These are phyloP conservation scores for Rosa rugosa DNA, from an alignment of 306 rosid genomes.

Conservation along the genomic window DNA sequence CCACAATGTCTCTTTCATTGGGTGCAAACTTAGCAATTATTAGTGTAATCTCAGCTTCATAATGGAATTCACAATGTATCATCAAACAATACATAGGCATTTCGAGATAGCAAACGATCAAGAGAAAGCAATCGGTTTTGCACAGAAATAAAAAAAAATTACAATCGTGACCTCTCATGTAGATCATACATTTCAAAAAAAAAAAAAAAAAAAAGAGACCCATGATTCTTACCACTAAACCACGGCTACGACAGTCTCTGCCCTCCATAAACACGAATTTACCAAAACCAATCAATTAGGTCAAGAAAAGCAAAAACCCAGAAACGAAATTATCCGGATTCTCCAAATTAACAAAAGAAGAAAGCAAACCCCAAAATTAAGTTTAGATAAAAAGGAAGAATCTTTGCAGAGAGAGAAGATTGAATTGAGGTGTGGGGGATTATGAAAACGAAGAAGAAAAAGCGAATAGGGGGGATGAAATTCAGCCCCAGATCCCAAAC, in stretches of 20 bases:
- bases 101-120: not conserved
- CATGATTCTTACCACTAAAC: slow-evolving; percentile 49
- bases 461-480: slow-evolving; percentile 12
- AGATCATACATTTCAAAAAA: not conserved
- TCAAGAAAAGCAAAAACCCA: slow-evolving; percentile 19
- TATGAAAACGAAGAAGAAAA: not conserved
- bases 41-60: not conserved
- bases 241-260: slow-evolving; percentile 44
- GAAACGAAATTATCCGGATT: slow-evolving; percentile 28
- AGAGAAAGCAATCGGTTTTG: not conserved
- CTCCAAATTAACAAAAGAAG: not conserved
- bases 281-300: not conserved
- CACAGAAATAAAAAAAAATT: not conserved
- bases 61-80: not conserved
- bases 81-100: not conserved
- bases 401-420: not conserved
- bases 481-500: slow-evolving; percentile 27
- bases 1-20: not conserved
- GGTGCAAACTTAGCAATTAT: not conserved
- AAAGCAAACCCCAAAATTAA: slow-evolving; percentile 3
- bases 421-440: not conserved
- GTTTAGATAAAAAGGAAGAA: not conserved
- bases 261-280: slow-evolving; percentile 42
- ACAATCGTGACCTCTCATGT: not conserved
- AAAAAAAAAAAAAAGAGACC: not conserved